Percentiles rank a stretch among this genome's conserved stretches.
Conservation (phyloP, 1,284 basidiomycete species). For the Ceratobasidium papillatum region DNA sequence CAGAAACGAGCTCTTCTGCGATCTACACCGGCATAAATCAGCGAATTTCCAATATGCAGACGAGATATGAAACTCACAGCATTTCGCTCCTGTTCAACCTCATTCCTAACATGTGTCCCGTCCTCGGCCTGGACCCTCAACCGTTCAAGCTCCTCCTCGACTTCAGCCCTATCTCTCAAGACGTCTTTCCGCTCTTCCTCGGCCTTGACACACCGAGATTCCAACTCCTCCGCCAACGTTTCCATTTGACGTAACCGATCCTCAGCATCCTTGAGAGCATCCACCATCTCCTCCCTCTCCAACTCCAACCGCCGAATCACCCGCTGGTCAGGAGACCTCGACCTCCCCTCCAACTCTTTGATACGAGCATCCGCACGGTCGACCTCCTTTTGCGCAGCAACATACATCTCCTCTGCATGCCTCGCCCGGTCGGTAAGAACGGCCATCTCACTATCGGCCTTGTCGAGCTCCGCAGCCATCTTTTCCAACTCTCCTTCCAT, state of each 20-base stretch:
- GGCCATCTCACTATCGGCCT: slow-evolving; percentile 30
- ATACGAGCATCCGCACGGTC: background rate
- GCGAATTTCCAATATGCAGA: background rate
- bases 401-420: slow-evolving; percentile 38
- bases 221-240: slow-evolving; percentile 1
- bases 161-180: slow-evolving; percentile 21
- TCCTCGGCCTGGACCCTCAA: slow-evolving; percentile 29
- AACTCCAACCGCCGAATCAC: background rate
- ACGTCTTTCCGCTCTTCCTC: slow-evolving; percentile 20
- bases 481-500: background rate
- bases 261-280: slow-evolving; percentile 12
- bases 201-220: slow-evolving; percentile 16
- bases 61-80: background rate
- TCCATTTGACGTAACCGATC: slow-evolving; percentile 19
- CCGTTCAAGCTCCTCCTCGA: slow-evolving; percentile 36
- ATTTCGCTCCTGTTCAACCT: slow-evolving; percentile 27
- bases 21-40: background rate
- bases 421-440: slow-evolving; percentile 22
- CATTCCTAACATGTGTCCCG: slow-evolving; percentile 1
- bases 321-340: background rate
- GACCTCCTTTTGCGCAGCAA: slow-evolving; percentile 17
- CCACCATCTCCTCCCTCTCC: slow-evolving; percentile 20
- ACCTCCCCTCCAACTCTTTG: background rate
- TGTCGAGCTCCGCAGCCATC: slow-evolving; percentile 6
- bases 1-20: slow-evolving; percentile 1